Percentiles rank a stretch among this genome's conserved stretches.
phyloP scores from a whole-genome alignment of 768 basidiomycete species.

The Boletus vinaceobasis region DNA sequence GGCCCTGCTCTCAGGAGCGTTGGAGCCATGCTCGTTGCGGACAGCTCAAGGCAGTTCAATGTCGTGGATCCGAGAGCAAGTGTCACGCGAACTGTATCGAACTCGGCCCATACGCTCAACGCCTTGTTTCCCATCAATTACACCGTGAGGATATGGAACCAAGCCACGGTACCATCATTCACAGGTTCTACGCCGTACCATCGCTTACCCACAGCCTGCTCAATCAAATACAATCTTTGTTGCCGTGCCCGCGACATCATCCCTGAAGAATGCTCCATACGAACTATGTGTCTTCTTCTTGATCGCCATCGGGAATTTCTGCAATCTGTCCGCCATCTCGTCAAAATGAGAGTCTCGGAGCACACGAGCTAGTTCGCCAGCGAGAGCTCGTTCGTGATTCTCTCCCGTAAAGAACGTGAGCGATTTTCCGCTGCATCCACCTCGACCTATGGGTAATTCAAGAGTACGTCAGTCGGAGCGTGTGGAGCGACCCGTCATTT shows the following conservation, averaged over 20 bases:
- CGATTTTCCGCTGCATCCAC: constrained; percentile 84
- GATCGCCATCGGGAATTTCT: constrained; percentile 93
- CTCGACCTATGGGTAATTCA: constrained; percentile 59
- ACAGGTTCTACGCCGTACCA: not conserved
- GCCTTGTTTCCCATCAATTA: constrained; percentile 11
- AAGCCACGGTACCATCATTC: not conserved
- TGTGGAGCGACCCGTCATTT: not conserved
- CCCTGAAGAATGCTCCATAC: constrained; percentile 84
- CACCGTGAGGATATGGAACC: not conserved
- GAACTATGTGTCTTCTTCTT: constrained; percentile 92
- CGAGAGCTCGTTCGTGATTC: constrained; percentile 76
- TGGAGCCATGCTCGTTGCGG: not conserved
- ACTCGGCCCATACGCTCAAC: not conserved
- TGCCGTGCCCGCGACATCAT: constrained; percentile 57
- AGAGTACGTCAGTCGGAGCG: not conserved
- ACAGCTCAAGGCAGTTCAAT: not conserved
- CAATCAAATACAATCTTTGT: constrained; percentile 73
- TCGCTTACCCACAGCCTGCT: constrained; percentile 7
- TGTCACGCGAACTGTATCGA: not conserved
- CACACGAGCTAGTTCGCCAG: constrained; percentile 91
- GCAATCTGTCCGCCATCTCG: constrained; percentile 57
- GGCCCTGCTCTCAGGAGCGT: not conserved
- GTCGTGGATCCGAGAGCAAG: not conserved
- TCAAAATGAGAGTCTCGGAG: constrained; percentile 84
- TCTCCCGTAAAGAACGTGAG: constrained; percentile 98